Evolutionary conservation across 2,329 filamentous ascomycete genomes (phyloP), one percentile per base, ranked within the genome.

Genomic region (Rhytidhysteron rufulum): DNA sequence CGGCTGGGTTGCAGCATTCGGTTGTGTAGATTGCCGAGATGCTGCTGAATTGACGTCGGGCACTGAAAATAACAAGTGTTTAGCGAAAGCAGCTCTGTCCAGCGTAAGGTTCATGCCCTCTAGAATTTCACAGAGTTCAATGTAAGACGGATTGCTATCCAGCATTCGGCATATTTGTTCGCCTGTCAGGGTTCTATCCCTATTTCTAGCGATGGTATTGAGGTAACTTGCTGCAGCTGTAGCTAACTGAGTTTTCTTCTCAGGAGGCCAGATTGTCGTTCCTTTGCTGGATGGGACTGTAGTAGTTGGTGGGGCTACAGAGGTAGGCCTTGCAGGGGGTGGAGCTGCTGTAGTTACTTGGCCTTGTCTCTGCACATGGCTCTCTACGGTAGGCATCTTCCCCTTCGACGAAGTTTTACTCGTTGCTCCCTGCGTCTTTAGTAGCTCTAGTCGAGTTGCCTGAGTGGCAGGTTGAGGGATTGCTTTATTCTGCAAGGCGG

Each of bases 131-230:
- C 78, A 82, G 3, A 81, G 57, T 37, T 75, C 67, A 43, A 72
- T 69, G 45, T 80, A 81, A 2, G 69, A 75, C 2, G 77, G 76
- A 47, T 80, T 79, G 6, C 60, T 53, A 36, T 78, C 65, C 7
- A 82, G 62, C 27, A 80, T 65, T 2, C 52, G 55, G 17, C 71
- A 54, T 8, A 81, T 62, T 16, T 69, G 58, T 8, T 66, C 56
- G 7, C 63, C 41, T 8, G 60, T 56, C 6, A 75, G 54, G 5
- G 51, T 49, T 30, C 66, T 70, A 16, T 49, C 50, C 3, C 50
- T 44, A 46, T 79, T 79, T 17, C 62, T 62, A 2, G 65, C 58
- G 18, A 63, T 51, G 10, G 48, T 49, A 31, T 66, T 67, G 5
- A 82, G 61, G 52, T 72, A 76, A 36, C 54, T 62, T 1, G 70